Evolutionary conservation across 768 basidiomycete species (phyloP).

Genomic region (Galerina sulciceps): DNA sequence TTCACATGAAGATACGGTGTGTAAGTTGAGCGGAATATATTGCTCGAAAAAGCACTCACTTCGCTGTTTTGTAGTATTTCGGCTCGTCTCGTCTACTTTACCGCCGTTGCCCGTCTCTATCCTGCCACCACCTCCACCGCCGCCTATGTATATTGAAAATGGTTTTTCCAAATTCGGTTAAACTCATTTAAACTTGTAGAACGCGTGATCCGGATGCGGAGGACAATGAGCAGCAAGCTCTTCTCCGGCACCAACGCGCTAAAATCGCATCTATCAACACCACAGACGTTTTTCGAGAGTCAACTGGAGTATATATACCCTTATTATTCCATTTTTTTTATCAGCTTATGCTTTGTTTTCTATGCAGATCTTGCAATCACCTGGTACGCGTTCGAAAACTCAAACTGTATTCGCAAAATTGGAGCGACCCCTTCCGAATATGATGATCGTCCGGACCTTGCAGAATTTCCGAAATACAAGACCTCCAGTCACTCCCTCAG

Average conservation of each 20-base stretch:
- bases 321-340: neutral
- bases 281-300: conserved; percentile 29
- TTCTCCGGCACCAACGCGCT: conserved; percentile 43
- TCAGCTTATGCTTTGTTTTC: neutral
- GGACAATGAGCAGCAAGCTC: conserved; percentile 48
- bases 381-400: neutral
- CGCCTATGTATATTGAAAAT: conserved; percentile 36
- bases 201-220: conserved; percentile 53
- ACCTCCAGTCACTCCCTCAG: conserved; percentile 38
- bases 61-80: conserved; percentile 42
- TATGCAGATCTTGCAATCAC: neutral
- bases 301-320: conserved; percentile 17
- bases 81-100: conserved; percentile 47
- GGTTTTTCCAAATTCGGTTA: too few species aligned
- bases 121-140: conserved; percentile 44
- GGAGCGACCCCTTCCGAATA: conserved; percentile 15
- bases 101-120: conserved; percentile 46
- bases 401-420: neutral
- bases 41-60: conserved; percentile 3
- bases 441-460: conserved; percentile 33
- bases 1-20: conserved; percentile 13
- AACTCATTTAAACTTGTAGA: conserved; percentile 27
- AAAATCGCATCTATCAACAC: conserved; percentile 43
- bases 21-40: conserved; percentile 16
- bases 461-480: conserved; percentile 41